These are phyloP conservation scores for Linum tenue DNA, from an alignment of 345 rosid species.

Conservation along the genomic window DNA sequence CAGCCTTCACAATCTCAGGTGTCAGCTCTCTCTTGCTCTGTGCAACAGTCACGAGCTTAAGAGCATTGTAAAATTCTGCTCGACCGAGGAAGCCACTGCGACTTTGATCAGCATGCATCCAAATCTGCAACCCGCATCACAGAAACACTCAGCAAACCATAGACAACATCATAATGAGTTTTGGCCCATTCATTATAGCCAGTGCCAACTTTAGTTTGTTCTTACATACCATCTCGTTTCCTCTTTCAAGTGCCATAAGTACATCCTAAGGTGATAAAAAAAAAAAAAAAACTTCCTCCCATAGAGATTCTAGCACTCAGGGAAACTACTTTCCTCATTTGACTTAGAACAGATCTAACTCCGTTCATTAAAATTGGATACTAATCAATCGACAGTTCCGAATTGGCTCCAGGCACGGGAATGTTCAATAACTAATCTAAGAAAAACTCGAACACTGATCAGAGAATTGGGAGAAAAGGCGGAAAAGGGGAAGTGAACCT, in stretches of 20 bases:
- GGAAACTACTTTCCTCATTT: background rate
- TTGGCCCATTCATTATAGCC: background rate
- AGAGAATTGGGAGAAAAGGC: background rate
- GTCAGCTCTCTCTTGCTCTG: conserved; percentile 92
- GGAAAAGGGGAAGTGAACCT: conserved; percentile 31
- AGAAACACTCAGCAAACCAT: conserved; percentile 4
- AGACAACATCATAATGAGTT: background rate
- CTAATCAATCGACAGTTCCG: background rate
- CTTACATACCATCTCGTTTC: background rate
- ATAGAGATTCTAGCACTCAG: background rate
- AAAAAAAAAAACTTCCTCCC: background rate
- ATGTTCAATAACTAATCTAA: background rate
- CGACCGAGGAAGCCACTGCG: conserved; percentile 72
- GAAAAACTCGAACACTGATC: too few species aligned
- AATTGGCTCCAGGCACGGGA: background rate
- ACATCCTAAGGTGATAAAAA: background rate
- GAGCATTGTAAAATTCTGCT: conserved; percentile 75
- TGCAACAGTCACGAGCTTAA: conserved; percentile 92
- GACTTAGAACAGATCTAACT: background rate
- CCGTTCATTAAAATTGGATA: background rate
- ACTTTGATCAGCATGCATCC: conserved; percentile 79
- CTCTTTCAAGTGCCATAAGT: background rate
- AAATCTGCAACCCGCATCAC: conserved; percentile 43
- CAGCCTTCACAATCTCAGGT: conserved; percentile 91
- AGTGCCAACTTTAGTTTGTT: background rate